These are phyloP conservation scores for Glonium stellatum DNA, from an alignment of 495 filamentous ascomycete genomes.

Conservation along the genomic window DNA sequence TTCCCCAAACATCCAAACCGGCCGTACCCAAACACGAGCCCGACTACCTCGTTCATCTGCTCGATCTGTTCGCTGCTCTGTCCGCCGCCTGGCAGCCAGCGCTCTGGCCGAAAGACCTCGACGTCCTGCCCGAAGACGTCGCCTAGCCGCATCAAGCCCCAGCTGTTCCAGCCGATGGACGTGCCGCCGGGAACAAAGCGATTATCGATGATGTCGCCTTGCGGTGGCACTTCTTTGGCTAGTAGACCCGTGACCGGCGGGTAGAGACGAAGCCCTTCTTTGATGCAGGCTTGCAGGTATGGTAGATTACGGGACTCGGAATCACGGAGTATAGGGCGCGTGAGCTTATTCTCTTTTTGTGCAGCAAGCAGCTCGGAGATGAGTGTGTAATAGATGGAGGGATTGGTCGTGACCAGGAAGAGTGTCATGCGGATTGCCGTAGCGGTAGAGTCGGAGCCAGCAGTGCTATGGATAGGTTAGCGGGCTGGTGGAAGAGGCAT, in stretches of 20 bases:
- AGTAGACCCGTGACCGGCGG: constrained; percentile 51
- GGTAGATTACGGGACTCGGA: constrained; percentile 37
- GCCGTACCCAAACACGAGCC: constrained; percentile 23
- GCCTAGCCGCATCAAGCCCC: constrained; percentile 47
- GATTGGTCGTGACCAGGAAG: constrained; percentile 28
- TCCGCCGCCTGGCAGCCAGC: constrained; percentile 54
- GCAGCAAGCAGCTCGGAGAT: constrained; percentile 21
- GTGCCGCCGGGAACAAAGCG: constrained; percentile 46
- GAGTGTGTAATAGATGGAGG: constrained; percentile 22
- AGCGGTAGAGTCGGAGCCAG: constrained; percentile 33
- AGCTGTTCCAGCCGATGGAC: constrained; percentile 48
- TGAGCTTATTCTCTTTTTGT: constrained; percentile 15
- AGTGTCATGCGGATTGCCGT: constrained; percentile 30
- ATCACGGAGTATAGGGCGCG: constrained; percentile 28
- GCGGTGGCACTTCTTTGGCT: constrained; percentile 46
- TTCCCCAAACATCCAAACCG: constrained; percentile 22
- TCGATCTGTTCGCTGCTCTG: constrained; percentile 10
- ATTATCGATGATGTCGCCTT: constrained; percentile 47
- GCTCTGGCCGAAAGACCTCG: constrained; percentile 53
- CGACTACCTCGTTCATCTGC: constrained; percentile 7
- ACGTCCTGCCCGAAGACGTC: constrained; percentile 58
- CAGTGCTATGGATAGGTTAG: constrained; percentile 9
- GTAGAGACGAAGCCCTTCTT: constrained; percentile 52
- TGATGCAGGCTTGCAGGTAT: constrained; percentile 60
- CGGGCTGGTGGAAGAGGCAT: background rate